These are phyloP conservation scores for Fusarium clavum DNA, from an alignment of 2,329 filamentous ascomycete species.

Conservation along the genomic window DNA sequence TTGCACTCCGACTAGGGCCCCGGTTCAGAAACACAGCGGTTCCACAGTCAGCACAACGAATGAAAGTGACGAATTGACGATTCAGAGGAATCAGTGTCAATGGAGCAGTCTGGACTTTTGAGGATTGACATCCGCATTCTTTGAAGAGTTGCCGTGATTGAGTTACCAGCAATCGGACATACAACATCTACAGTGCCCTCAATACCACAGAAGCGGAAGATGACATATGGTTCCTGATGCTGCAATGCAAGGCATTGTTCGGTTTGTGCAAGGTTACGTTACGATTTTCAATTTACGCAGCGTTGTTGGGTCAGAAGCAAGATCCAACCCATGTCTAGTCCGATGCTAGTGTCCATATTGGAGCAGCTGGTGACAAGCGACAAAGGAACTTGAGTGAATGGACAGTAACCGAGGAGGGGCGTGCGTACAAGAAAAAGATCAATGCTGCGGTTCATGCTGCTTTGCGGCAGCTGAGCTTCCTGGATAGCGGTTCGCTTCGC, in stretches of 20 bases:
- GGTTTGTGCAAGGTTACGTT: slow-evolving; percentile 37
- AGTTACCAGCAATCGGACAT: slow-evolving; percentile 1
- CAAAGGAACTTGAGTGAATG: slow-evolving; percentile 12
- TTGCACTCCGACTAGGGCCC: slow-evolving; percentile 31
- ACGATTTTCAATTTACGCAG: slow-evolving; percentile 25
- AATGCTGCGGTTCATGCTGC: slow-evolving; percentile 34
- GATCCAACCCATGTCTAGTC: slow-evolving; percentile 40
- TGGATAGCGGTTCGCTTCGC: slow-evolving; percentile 10
- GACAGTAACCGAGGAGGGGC: slow-evolving; percentile 30
- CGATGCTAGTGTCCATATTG: slow-evolving; percentile 40
- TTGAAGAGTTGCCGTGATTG: slow-evolving; percentile 1
- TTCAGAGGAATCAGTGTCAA: slow-evolving; percentile 23
- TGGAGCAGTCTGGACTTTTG: slow-evolving; percentile 18
- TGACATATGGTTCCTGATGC: slow-evolving; percentile 27
- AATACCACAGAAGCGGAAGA: neutral
- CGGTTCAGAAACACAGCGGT: slow-evolving; percentile 41
- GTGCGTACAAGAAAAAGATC: slow-evolving; percentile 17
- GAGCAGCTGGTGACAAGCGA: slow-evolving; percentile 36
- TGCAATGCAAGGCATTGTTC: slow-evolving; percentile 34
- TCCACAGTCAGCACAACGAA: slow-evolving; percentile 38
- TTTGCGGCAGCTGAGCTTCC: slow-evolving; percentile 12
- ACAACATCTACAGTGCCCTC: neutral
- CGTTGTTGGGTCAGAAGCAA: slow-evolving; percentile 41
- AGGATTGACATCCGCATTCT: slow-evolving; percentile 28
- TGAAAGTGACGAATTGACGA: slow-evolving; percentile 27